Evolutionary conservation across 257 asterid species (phyloP).

Genomic region (Solanum sitiens): DNA sequence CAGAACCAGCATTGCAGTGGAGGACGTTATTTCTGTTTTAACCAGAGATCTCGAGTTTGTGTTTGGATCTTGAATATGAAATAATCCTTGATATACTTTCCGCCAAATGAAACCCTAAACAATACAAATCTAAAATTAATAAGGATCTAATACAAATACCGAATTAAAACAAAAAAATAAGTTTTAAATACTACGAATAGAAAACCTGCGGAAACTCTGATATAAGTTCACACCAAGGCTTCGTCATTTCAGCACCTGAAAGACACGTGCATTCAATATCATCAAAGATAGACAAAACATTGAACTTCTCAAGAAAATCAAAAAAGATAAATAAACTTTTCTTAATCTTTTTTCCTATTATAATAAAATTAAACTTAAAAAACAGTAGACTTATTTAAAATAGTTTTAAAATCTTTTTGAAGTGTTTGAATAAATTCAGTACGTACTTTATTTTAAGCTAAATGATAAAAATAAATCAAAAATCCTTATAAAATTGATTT

Average conservation of each 20-base stretch:
- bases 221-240: conserved; percentile 62
- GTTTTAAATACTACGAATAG: neutral
- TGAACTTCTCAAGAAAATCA: neutral
- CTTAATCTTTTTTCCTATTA: too few species aligned
- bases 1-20: neutral
- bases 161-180: neutral
- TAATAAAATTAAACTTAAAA: neutral
- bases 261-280: neutral
- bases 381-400: too few species aligned
- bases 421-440: neutral
- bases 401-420: too few species aligned
- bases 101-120: neutral
- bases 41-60: too few species aligned
- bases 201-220: conserved; percentile 46
- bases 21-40: too few species aligned
- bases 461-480: too few species aligned
- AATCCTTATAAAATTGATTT: neutral
- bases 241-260: conserved; percentile 21
- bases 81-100: neutral
- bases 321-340: neutral
- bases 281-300: neutral
- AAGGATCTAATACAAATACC: neutral
- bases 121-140: too few species aligned
- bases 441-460: neutral
- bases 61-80: neutral